phyloP scores from a whole-genome alignment of 139 green algal genomes.

The Closterium sp. region DNA sequence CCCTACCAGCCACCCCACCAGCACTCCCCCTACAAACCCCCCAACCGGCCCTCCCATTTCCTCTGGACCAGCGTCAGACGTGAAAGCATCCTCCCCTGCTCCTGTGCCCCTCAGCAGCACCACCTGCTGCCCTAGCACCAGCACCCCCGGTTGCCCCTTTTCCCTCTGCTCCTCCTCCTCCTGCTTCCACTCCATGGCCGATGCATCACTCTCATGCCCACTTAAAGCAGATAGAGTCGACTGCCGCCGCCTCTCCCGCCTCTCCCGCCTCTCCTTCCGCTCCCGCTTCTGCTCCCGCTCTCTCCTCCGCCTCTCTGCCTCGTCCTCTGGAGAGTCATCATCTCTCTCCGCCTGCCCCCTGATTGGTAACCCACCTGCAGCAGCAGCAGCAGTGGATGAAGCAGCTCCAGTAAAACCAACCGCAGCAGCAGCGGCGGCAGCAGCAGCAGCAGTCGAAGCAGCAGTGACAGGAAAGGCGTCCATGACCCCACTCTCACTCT shows the following conservation, averaged over 20 bases:
- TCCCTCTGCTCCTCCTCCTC: not conserved
- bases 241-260: not conserved
- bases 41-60: not conserved
- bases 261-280: not conserved
- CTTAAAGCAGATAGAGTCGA: not conserved
- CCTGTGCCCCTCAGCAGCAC: not conserved
- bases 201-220: not conserved
- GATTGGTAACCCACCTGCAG: too few relatives aligned
- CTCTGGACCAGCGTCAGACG: not conserved
- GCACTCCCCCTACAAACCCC: not conserved
- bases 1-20: not conserved
- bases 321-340: not conserved
- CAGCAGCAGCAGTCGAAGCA: not conserved
- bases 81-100: not conserved
- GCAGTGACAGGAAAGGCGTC: not conserved
- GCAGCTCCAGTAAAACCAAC: not conserved
- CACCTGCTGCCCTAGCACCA: not conserved
- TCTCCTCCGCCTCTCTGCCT: not conserved
- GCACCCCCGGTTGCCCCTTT: not conserved
- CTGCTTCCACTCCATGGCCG: not conserved
- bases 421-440: not conserved
- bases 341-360: too few relatives aligned
- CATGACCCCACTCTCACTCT: not conserved
- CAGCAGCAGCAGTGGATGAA: not conserved
- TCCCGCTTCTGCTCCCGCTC: not conserved